Conservation (phyloP, 2,329 filamentous ascomycete genomes). For the Dothiorella sarmentorum region DNA sequence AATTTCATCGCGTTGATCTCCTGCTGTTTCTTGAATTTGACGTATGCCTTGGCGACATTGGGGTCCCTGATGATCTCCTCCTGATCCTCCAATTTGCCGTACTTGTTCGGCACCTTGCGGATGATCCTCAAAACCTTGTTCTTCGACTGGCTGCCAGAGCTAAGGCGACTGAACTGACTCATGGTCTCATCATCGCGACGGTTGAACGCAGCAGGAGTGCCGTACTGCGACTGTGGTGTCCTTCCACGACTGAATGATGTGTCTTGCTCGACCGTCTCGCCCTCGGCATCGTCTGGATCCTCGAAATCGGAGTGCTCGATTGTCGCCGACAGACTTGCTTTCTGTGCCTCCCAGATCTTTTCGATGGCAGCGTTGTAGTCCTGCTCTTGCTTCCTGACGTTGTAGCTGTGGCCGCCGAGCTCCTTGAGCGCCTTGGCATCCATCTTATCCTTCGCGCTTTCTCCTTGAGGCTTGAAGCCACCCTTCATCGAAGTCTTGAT, state of each 20-base stretch:
- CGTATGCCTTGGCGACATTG: constrained; percentile 84
- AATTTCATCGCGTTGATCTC: constrained; percentile 68
- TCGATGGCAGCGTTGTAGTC: constrained; percentile 89
- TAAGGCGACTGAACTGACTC: constrained; percentile 49
- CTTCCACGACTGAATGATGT: constrained; percentile 43
- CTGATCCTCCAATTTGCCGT: constrained; percentile 60
- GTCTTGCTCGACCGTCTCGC: constrained; percentile 37
- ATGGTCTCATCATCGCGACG: constrained; percentile 67
- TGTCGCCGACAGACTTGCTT: constrained; percentile 68
- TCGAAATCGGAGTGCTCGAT: constrained; percentile 74
- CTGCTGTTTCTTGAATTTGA: constrained; percentile 69
- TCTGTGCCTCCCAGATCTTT: constrained; percentile 89
- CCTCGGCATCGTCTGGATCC: constrained; percentile 56
- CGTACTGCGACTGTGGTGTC: constrained; percentile 65
- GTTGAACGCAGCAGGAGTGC: constrained; percentile 54
- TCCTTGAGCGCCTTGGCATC: constrained; percentile 70
- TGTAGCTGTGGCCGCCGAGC: constrained; percentile 88
- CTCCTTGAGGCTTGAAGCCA: constrained; percentile 85
- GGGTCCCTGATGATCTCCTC: constrained; percentile 69
- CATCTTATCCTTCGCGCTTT: constrained; percentile 82
- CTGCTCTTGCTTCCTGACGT: constrained; percentile 89
- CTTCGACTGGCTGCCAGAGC: constrained; percentile 56
- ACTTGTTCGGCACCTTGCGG: constrained; percentile 61
- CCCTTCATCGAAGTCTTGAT: constrained; percentile 99
- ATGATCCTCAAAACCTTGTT: constrained; percentile 71